Evolutionary conservation across 1,284 basidiomycete species (phyloP), one percentile per base, ranked within the genome.

Genomic region (Chiua sp.): DNA sequence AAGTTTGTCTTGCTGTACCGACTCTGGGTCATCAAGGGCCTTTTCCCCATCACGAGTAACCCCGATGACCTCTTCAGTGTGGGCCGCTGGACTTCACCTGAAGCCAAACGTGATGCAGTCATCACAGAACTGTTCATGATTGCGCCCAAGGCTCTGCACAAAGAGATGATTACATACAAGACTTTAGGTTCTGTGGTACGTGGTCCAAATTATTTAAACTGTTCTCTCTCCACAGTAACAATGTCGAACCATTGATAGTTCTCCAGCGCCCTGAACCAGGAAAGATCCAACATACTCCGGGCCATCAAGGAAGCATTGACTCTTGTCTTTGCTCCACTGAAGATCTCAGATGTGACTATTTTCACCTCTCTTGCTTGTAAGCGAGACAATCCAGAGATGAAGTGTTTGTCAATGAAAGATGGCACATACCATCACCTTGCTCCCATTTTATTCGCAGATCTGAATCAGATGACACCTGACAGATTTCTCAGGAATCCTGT

Each of bases 241-340:
- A 10, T 15, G 23, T 23, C 11, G 18, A 18, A n/a, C 32, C 10
- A 32, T 32, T 32, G 30, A 32, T n/a, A 57, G 57, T 61, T 61
- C 22, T n/a, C 53, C 7, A 48, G 30, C 3, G 13, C 13, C 11
- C 33, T 59, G 0, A 59, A 59, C 30, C 48, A 54, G 11, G 53
- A 61, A 12, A 35, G 50, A n/a, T 59, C 56, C 20, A 59, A 61
- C 10, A 59, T 61, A n/a, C 57, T 61, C 10, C 35, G 2, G 18
- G 50, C 26, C 6, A 7, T 61, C 30, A 61, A 59, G 56, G 53
- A 61, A 48, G 33, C 46, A 8, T 26, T 32, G 0, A 5, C 52
- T 6, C 44, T 51, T 7, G 6, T 61, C 13, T 61, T 61, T 16
- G 35, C 53, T 48, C 42, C 32, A 5, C 28, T 61, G 20, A 51